phyloP scores from a whole-genome alignment of 169 alveolate species.

The Eimeria praecox region DNA sequence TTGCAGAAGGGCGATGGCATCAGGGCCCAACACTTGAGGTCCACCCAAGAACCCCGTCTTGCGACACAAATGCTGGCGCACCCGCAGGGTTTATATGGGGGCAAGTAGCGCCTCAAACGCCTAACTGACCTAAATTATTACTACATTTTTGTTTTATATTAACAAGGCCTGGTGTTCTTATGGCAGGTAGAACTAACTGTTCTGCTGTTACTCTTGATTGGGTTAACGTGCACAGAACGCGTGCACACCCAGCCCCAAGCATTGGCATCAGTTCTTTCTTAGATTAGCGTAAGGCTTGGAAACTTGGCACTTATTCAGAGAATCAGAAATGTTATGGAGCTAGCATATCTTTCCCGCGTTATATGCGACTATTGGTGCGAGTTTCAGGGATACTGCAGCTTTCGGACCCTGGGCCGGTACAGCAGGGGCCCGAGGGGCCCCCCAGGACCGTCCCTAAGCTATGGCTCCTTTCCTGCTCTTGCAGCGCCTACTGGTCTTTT shows the following conservation, averaged over 20 bases:
- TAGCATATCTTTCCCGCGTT: not conserved
- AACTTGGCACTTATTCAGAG: not conserved
- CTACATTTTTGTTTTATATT: no score
- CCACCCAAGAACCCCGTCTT: not conserved
- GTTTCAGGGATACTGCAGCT: not conserved
- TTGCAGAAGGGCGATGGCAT: not conserved
- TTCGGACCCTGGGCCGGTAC: not conserved
- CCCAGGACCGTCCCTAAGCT: not conserved
- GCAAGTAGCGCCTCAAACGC: not conserved
- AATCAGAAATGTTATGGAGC: not conserved
- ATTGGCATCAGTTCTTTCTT: not conserved
- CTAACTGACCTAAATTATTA: not conserved
- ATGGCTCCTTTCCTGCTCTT: not conserved
- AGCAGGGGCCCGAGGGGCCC: conserved; percentile 32
- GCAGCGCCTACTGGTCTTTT: not conserved
- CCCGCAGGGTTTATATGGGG: not conserved
- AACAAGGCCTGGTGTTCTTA: not conserved
- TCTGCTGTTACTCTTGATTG: not conserved
- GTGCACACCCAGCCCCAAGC: not conserved
- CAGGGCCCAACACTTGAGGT: not conserved
- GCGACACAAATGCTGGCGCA: not conserved
- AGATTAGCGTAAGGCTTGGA: not conserved
- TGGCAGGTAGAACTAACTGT: not conserved
- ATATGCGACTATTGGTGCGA: not conserved
- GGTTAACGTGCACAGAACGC: not conserved